A percentile compares a stretch with the other conserved stretches of the same genome.
These are phyloP conservation scores for Chalciporus sp. DNA, from an alignment of 1,284 basidiomycete species.

Conservation along the genomic window DNA sequence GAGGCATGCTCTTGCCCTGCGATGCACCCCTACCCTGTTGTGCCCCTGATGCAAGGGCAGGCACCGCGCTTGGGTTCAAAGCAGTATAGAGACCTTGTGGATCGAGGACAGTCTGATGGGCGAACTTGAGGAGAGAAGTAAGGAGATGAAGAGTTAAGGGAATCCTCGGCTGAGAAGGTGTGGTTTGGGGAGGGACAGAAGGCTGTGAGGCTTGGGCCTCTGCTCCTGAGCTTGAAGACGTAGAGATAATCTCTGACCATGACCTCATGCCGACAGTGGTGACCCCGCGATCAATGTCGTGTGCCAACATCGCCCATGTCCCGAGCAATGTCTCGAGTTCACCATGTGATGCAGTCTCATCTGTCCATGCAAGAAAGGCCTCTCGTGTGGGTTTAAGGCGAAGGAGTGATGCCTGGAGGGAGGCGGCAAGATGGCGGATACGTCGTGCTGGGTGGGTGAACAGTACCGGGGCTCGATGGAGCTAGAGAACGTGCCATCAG, in stretches of 20 bases:
- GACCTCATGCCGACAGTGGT: conserved; percentile 50
- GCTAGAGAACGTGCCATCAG: conserved; percentile 43
- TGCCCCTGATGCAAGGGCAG: neutral
- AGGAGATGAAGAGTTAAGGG: conserved; percentile 27
- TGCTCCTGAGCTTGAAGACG: conserved; percentile 14
- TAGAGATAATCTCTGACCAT: conserved; percentile 52
- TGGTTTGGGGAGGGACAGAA: neutral
- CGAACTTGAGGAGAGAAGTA: conserved; percentile 48
- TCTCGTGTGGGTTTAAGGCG: conserved; percentile 49
- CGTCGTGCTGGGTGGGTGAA: conserved; percentile 83
- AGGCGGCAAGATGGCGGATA: conserved; percentile 69
- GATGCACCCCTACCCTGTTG: conserved; percentile 5
- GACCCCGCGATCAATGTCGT: conserved; percentile 75
- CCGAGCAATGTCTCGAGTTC: conserved; percentile 78
- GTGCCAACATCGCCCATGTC: conserved; percentile 75
- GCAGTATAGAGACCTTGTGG: conserved; percentile 65
- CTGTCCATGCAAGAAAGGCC: conserved; percentile 61
- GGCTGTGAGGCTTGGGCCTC: conserved; percentile 21
- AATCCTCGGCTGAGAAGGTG: conserved; percentile 8
- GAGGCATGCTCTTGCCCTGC: conserved; percentile 5
- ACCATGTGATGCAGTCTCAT: conserved; percentile 52
- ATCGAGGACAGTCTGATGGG: conserved; percentile 62
- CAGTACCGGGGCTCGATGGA: conserved; percentile 84
- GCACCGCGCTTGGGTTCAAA: conserved; percentile 68
- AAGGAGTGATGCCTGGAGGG: conserved; percentile 72